phyloP scores from a whole-genome alignment of 441 rosid species.

The Manihot esculenta region DNA sequence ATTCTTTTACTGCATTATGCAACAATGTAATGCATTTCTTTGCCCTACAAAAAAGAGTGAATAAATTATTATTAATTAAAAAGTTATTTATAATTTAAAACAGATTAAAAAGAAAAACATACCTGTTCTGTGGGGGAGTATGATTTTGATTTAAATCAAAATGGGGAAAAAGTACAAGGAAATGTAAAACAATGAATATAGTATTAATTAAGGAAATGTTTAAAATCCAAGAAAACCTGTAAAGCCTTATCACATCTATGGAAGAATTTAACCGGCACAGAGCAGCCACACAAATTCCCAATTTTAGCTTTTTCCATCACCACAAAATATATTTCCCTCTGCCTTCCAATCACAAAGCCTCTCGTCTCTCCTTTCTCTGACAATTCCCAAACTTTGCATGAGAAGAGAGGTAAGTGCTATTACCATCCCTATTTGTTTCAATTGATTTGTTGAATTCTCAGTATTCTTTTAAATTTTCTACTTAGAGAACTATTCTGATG shows the following conservation, averaged over 20 bases:
- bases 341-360: neutral
- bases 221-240: neutral
- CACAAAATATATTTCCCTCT: neutral
- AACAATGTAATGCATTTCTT: no score
- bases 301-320: neutral
- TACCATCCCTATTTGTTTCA: neutral
- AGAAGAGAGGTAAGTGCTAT: slow-evolving; percentile 13
- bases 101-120: no score
- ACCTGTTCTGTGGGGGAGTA: no score
- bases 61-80: no score
- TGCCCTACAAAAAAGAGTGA: no score
- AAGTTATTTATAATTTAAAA: no score
- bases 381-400: neutral
- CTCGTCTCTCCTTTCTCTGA: neutral
- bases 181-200: no score
- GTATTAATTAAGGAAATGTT: no score
- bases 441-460: neutral
- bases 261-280: slow-evolving; percentile 13
- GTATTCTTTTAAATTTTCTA: neutral
- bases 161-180: neutral
- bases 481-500: slow-evolving; percentile 20
- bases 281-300: slow-evolving; percentile 20
- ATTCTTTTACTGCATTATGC: no score
- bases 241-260: slow-evolving; percentile 18
- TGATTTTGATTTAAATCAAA: no score